Evolutionary conservation across 169 alveolate genomes (phyloP), one percentile per base, ranked within the genome.

Genomic region (Plasmodium fragile): DNA sequence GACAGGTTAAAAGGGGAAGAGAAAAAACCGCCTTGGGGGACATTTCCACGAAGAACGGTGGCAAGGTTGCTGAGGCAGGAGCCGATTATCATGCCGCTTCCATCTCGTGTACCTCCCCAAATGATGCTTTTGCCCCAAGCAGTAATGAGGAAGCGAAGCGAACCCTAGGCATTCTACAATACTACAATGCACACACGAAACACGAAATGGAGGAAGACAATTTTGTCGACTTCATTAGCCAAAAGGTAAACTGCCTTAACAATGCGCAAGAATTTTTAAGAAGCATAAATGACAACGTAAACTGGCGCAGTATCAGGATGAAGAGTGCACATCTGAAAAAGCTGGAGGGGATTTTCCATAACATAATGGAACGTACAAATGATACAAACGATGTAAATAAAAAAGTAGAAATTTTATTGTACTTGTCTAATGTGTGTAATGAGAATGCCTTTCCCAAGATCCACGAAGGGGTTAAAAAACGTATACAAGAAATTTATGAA

Each of bases 351-450:
- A 18, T 91, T 0, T 81, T 91, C 82, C 73, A 91, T 45, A 79
- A 70, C 16, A 81, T 81, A 70, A 30, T 91, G 13, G 70, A 70
- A 7, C 18, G 45, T 6, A 81, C 82, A 28, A 81, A 55, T 71
- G 78, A 91, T 4, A 91, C 83, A 70, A 91, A 70, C 55, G 94
- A 91, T 55, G 25, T 91, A 59, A 81, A 91, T 91, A 91, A 79
- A 55, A 79, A 91, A 73, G 53, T 91, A 0, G 94, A 91, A 81
- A 59, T 91, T 22, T 28, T 91, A 39, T 16, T 91, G 5, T 81
- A 91, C 43, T 30, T 91, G 11, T 32, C 78, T 5, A 91, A 43
- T 22, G 83, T 91, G 73, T 91, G 92, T 70, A 55, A 91, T 41
- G 10, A 52, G 32, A 28, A 30, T 30, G 6, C 22, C 5, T 71